Evolutionary conservation across 2,329 filamentous ascomycete genomes (phyloP).

Genomic region (Coniochaeta pulveracea): DNA sequence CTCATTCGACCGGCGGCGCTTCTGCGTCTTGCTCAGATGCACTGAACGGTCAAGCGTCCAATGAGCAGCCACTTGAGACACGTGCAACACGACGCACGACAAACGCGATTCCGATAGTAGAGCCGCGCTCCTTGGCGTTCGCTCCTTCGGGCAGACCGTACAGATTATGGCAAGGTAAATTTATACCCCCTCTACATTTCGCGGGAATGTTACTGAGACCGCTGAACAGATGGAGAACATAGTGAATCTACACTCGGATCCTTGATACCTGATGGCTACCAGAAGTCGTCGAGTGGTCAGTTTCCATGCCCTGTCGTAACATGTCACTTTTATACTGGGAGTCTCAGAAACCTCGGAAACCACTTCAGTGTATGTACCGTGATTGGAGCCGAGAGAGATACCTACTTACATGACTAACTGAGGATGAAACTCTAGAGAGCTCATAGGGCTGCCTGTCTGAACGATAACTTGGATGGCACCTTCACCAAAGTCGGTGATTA

Average conservation of each 20-base stretch:
- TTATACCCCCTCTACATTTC: no score
- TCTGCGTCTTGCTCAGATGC: no score
- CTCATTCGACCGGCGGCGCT: no score
- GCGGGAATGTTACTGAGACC: background rate
- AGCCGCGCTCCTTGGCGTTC: no score
- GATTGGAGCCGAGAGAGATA: background rate
- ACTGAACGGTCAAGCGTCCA: no score
- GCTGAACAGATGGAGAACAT: conserved; percentile 4
- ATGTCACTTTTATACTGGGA: conserved; percentile 5
- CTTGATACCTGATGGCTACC: conserved; percentile 10
- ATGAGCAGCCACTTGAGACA: no score
- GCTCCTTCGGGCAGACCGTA: background rate
- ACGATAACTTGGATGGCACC: conserved; percentile 14
- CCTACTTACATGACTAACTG: background rate
- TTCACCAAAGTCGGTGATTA: conserved; percentile 11
- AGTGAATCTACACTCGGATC: conserved; percentile 6
- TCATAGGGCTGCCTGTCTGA: conserved; percentile 7
- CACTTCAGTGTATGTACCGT: conserved; percentile 9
- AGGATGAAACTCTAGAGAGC: background rate
- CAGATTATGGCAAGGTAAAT: background rate
- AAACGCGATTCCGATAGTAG: no score
- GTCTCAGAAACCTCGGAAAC: conserved; percentile 7
- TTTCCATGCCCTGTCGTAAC: conserved; percentile 11
- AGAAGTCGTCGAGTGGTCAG: conserved; percentile 5
- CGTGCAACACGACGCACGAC: no score